Conservation (phyloP, 345 rosid genomes). For the Linum tenue region DNA sequence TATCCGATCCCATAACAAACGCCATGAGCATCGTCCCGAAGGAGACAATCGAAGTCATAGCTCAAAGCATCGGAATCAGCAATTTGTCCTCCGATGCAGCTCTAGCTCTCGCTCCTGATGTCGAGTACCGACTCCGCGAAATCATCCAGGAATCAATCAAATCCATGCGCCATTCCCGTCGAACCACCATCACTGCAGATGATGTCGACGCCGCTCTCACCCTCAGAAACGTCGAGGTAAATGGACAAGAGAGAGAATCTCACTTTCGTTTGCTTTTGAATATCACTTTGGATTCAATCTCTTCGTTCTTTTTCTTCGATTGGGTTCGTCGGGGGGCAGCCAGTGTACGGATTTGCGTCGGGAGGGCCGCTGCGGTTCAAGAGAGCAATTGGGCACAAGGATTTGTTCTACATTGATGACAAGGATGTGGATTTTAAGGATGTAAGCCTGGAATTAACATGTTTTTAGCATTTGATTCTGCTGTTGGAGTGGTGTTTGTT, state of each 20-base stretch:
- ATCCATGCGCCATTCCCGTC: constrained; percentile 91
- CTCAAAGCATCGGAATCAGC: constrained; percentile 73
- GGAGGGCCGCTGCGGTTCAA: constrained; percentile 73
- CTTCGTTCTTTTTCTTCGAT: not conserved
- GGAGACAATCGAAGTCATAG: constrained; percentile 81
- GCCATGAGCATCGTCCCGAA: constrained; percentile 81
- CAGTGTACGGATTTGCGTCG: constrained; percentile 73
- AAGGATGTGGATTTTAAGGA: constrained; percentile 90
- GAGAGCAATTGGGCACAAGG: constrained; percentile 80
- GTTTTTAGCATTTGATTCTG: not conserved
- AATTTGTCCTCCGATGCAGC: constrained; percentile 67
- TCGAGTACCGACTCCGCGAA: constrained; percentile 88
- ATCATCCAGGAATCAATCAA: constrained; percentile 93
- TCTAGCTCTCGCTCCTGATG: constrained; percentile 83
- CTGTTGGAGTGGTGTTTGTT: not conserved
- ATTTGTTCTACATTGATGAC: constrained; percentile 87
- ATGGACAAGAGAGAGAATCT: not conserved
- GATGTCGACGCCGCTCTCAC: constrained; percentile 86
- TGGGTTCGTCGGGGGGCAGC: constrained; percentile 33
- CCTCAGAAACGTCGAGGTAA: constrained; percentile 85
- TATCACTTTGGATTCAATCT: not conserved
- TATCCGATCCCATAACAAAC: not conserved
- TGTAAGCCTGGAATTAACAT: constrained; percentile 37
- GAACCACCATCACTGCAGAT: constrained; percentile 56
- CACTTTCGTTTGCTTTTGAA: not conserved